Percentiles rank a stretch among this genome's conserved stretches.
These are phyloP conservation scores for Naumovozyma castellii DNA, from an alignment of 805 yeast genomes.

Conservation along the genomic window DNA sequence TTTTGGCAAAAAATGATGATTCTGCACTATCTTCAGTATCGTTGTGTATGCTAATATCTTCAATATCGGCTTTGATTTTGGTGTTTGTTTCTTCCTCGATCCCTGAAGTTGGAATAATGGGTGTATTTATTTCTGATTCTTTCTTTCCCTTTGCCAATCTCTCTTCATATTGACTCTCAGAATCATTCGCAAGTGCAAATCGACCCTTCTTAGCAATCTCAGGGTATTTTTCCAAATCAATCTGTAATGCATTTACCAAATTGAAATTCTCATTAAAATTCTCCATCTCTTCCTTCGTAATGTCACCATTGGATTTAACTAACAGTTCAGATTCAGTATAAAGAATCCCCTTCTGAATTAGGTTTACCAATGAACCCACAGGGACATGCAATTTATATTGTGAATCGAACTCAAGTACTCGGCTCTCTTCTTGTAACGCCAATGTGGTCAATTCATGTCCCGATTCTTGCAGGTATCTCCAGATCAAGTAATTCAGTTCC, in stretches of 20 bases:
- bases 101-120: not conserved
- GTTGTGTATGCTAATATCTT: not conserved
- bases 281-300: slow-evolving; percentile 25
- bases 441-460: slow-evolving; percentile 69
- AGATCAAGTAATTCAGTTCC: slow-evolving; percentile 81
- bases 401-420: slow-evolving; percentile 48
- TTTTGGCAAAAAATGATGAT: slow-evolving; percentile 21
- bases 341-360: slow-evolving; percentile 80
- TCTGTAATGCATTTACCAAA: slow-evolving; percentile 45
- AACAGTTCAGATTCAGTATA: slow-evolving; percentile 62
- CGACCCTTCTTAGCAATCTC: slow-evolving; percentile 19
- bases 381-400: slow-evolving; percentile 45
- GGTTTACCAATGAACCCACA: slow-evolving; percentile 70
- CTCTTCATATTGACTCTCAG: not conserved
- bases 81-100: slow-evolving; percentile 3
- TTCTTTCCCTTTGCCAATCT: not conserved
- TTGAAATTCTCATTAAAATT: slow-evolving; percentile 33
- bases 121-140: not conserved
- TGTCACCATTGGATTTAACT: slow-evolving; percentile 27
- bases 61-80: slow-evolving; percentile 4
- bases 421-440: slow-evolving; percentile 69
- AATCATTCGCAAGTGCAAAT: slow-evolving; percentile 25
- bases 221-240: slow-evolving; percentile 31
- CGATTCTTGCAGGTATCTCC: slow-evolving; percentile 86
- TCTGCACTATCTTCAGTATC: slow-evolving; percentile 2